These are phyloP conservation scores for Puccinia novopanici DNA, from an alignment of 1,284 basidiomycete genomes.

Conservation along the genomic window DNA sequence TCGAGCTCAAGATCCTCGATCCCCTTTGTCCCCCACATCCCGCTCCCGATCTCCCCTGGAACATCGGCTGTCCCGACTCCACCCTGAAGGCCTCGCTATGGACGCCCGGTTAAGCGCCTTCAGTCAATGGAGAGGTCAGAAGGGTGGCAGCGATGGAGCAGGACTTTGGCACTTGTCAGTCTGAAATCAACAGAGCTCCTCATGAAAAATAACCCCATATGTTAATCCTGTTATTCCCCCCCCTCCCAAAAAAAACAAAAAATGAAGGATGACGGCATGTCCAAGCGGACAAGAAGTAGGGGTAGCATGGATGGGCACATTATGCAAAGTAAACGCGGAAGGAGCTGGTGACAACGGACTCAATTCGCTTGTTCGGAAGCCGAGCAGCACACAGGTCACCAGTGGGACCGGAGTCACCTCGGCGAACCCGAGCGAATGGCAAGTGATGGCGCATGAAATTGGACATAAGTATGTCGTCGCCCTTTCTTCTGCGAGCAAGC, in stretches of 20 bases:
- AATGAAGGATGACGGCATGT: conserved; percentile 53
- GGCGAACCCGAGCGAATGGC: conserved; percentile 55
- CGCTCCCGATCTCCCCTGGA: conserved; percentile 55
- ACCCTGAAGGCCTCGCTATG: conserved; percentile 48
- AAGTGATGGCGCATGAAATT: conserved; percentile 58
- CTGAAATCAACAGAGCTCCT: background rate
- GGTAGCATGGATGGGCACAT: conserved; percentile 56
- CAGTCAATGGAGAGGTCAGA: conserved; percentile 56
- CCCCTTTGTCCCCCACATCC: conserved; percentile 54
- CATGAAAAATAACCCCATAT: background rate
- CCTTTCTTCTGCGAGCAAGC: background rate
- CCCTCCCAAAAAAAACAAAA: background rate
- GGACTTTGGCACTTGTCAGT: conserved; percentile 56
- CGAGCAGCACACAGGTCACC: conserved; percentile 46
- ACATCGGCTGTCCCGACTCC: conserved; percentile 54
- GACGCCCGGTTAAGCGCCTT: conserved; percentile 56
- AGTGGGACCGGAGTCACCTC: conserved; percentile 58
- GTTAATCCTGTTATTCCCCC: too few relatives aligned
- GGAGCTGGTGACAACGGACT: background rate
- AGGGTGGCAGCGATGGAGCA: conserved; percentile 55
- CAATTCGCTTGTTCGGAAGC: background rate
- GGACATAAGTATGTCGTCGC: conserved; percentile 22
- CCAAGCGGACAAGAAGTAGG: conserved; percentile 57
- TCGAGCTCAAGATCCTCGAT: conserved; percentile 56
- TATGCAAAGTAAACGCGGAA: conserved; percentile 55